phyloP scores from a whole-genome alignment of 257 asterid genomes.

The Dorcoceras hygrometricum region DNA sequence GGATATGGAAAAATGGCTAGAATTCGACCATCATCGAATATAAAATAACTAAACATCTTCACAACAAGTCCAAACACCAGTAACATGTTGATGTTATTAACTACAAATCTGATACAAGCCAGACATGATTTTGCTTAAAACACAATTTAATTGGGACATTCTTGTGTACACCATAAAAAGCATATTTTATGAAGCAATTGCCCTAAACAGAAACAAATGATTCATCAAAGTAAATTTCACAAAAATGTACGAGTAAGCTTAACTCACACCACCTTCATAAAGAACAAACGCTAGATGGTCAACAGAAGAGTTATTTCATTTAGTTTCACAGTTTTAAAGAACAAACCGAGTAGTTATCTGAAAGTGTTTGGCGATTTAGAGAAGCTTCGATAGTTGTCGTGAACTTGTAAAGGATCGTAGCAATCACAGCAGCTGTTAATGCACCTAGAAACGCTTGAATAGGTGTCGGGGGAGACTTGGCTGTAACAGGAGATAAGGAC shows the following conservation, averaged over 20 bases:
- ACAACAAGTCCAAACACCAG: neutral
- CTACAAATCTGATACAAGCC: neutral
- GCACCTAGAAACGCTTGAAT: constrained; percentile 81
- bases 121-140: neutral
- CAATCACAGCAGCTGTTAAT: constrained; percentile 65
- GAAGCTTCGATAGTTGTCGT: constrained; percentile 68
- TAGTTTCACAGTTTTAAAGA: neutral
- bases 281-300: neutral
- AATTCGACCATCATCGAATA: neutral
- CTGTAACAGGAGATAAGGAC: constrained; percentile 42
- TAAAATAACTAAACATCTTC: neutral
- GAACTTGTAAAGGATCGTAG: constrained; percentile 73
- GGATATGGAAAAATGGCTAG: neutral
- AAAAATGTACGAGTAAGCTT: neutral
- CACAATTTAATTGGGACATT: neutral
- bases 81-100: neutral
- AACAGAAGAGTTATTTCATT: neutral
- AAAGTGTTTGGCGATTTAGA: constrained; percentile 65
- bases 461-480: constrained; percentile 68
- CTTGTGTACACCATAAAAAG: neutral
- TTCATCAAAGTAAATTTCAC: neutral
- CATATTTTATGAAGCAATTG: neutral
- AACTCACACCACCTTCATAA: neutral
- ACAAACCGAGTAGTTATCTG: constrained; percentile 76
- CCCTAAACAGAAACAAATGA: neutral